phyloP scores from a whole-genome alignment of 108 stramenopile genomes.

The Poteriospumella lacustris region DNA sequence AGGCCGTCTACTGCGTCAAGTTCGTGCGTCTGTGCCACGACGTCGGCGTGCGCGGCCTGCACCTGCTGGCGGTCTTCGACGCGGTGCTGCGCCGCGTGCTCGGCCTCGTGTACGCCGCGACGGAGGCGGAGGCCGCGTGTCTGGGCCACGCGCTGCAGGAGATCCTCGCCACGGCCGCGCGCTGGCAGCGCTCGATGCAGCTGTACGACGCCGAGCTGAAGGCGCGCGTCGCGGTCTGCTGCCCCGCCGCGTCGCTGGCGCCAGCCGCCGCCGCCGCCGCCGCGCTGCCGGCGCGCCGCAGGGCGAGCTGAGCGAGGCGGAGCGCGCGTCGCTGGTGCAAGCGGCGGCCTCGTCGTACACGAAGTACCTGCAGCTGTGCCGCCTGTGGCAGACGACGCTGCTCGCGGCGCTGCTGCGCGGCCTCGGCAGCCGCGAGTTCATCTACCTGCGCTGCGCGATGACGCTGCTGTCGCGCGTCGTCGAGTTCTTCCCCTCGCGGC shows the following conservation, averaged over 20 bases:
- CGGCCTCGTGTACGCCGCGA: background rate
- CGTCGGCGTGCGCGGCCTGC: background rate
- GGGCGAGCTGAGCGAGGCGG: background rate
- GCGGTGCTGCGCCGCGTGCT: background rate
- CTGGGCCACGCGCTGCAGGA: background rate
- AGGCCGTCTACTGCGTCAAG: background rate
- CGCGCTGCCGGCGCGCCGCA: background rate
- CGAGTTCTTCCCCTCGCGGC: background rate
- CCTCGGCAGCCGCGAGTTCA: background rate
- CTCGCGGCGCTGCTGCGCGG: background rate
- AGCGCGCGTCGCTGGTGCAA: background rate
- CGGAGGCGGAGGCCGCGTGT: conserved; percentile 4
- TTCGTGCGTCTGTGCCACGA: background rate
- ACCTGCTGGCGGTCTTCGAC: background rate
- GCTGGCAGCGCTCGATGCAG: background rate
- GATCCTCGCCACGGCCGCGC: background rate
- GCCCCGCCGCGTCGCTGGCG: background rate
- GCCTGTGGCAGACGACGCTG: background rate
- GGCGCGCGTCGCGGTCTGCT: background rate
- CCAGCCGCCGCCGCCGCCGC: background rate
- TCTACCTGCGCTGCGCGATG: conserved; percentile 19
- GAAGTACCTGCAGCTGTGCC: background rate
- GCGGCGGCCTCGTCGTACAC: background rate
- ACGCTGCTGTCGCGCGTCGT: background rate
- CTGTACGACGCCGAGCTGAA: background rate